Evolutionary conservation across 106 monocot genomes (phyloP), one percentile per base, ranked within the genome.

Genomic region (Dactylorhiza incarnata): DNA sequence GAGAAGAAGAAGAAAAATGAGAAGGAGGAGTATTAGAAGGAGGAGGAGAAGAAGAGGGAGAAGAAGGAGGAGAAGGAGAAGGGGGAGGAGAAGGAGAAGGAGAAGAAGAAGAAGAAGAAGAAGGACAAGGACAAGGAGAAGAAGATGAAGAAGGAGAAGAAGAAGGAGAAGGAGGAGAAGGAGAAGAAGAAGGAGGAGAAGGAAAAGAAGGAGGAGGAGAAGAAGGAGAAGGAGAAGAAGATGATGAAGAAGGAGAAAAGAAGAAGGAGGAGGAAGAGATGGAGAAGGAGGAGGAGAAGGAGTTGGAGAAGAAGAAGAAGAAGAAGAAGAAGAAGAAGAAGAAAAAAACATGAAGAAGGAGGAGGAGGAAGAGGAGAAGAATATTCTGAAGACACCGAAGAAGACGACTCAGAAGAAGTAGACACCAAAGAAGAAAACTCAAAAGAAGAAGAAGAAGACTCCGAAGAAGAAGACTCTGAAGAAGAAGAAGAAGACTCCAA

Each of bases 21-120:
- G 2, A 3, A 0, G 3, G 1, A 3, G 0, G 4, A 4, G 56
- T 0, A 15, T 5, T 0, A 56, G 56, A 0, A 4, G 1, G 1
- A 3, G 2, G 1, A 4, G 3, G 0, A 3, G 2, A 1, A 4
- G 3, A 4, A 3, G 56, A 56, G 1, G 14, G 16, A 15, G 14
- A 4, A 56, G 56, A 3, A 15, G 14, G 17, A 2, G 56, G 16
- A 15, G 14, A 15, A 56, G 56, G 16, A 15, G 14, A 15, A 56
- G 17, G 1, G 17, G 14, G 17, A 56, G 56, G 16, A 15, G 14
- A 15, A 56, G 56, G 1, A 15, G 14, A 15, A 2, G 56, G 16
- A 15, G 0, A 15, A 56, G 56, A 56, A 15, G 3, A 15, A 15
- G 0, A 56, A 15, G 14, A 1, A 56, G 56, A 56, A 15, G 2